Percentiles rank a stretch among this genome's conserved stretches.
These are phyloP conservation scores for Rutstroemia sp. DNA, from an alignment of 2,329 filamentous ascomycete species.

Conservation along the genomic window DNA sequence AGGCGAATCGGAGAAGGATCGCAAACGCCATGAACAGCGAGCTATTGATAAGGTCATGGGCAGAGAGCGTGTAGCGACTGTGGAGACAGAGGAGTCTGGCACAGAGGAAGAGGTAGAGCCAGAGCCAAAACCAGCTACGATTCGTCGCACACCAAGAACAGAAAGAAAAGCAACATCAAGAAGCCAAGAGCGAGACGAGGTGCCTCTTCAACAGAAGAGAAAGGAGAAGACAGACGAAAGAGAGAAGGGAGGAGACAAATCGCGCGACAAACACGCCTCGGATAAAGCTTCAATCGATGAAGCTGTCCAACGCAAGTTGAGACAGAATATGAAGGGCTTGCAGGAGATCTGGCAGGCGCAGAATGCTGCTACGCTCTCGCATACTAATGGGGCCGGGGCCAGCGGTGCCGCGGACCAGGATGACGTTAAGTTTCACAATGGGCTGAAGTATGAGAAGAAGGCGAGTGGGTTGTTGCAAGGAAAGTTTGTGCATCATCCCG, in stretches of 20 bases:
- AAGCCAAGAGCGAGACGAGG: too few species aligned
- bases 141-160: too few species aligned
- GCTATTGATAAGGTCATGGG: not conserved
- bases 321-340: conserved; percentile 26
- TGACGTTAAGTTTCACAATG: conserved; percentile 46
- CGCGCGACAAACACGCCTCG: not conserved
- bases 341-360: conserved; percentile 28
- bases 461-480: conserved; percentile 52
- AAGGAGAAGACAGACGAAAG: not conserved
- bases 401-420: conserved; percentile 37
- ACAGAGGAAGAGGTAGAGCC: not conserved
- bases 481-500: conserved; percentile 55
- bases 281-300: conserved; percentile 21
- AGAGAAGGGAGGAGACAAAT: not conserved
- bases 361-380: conserved; percentile 16
- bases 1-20: conserved; percentile 42
- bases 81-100: not conserved
- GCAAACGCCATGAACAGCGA: conserved; percentile 17
- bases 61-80: not conserved
- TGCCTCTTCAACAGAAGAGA: too few species aligned
- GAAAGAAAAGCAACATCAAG: too few species aligned
- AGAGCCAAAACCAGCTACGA: not conserved
- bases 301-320: conserved; percentile 21
- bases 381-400: not conserved
- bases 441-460: conserved; percentile 57